A percentile compares a stretch with the other conserved stretches of the same genome.
phyloP scores from a whole-genome alignment of 75 land plant genomes.

The Gnetum montanum region DNA sequence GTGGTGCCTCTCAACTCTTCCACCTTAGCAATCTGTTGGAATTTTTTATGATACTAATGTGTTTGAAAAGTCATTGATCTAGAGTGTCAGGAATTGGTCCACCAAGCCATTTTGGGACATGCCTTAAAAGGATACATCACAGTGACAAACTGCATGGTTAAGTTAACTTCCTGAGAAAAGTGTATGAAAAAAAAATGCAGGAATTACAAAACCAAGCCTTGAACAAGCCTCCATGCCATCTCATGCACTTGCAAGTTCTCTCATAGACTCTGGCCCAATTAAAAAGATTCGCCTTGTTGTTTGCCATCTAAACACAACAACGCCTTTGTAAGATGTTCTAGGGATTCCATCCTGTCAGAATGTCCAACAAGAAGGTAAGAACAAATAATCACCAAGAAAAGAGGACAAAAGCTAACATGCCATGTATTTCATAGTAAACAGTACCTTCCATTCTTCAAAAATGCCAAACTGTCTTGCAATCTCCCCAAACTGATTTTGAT shows the following conservation, averaged over 20 bases:
- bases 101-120: too few species aligned
- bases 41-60: too few species aligned
- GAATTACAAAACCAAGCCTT: not conserved
- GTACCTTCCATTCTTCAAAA: conserved; percentile 97
- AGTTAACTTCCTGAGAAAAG: too few species aligned
- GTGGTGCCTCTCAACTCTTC: too few species aligned
- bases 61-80: too few species aligned
- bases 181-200: too few species aligned
- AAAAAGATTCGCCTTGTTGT: conserved; percentile 72
- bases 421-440: not conserved
- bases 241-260: conserved; percentile 34
- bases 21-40: too few species aligned
- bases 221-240: not conserved
- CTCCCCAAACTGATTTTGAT: conserved; percentile 58
- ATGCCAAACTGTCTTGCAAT: conserved; percentile 94
- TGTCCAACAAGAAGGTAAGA: not conserved
- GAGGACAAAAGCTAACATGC: not conserved
- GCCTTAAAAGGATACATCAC: too few species aligned
- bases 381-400: not conserved
- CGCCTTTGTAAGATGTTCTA: conserved; percentile 92
- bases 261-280: conserved; percentile 62
- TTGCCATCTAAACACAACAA: conserved; percentile 80
- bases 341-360: conserved; percentile 83
- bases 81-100: too few species aligned
- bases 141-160: too few species aligned